Percentiles rank a stretch among this genome's conserved stretches.
Conservation (phyloP, 345 rosid genomes). For the Syzygium grande region DNA sequence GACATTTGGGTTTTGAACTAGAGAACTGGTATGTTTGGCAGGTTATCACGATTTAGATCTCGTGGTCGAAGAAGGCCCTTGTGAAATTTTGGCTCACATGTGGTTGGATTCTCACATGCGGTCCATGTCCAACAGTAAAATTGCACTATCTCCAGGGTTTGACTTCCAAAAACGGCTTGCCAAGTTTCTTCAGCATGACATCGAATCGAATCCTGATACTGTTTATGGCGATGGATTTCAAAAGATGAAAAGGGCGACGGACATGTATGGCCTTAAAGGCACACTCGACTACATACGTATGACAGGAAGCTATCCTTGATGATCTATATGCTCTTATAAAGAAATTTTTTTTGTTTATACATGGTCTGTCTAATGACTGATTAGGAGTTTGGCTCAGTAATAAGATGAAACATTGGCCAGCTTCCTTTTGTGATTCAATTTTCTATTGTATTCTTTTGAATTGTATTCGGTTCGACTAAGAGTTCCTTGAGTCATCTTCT, state of each 20-base stretch:
- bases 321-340: not conserved
- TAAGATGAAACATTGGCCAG: not conserved
- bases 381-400: not conserved
- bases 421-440: not conserved
- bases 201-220: not conserved
- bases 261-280: not conserved
- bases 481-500: too few species aligned
- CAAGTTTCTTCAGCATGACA: not conserved
- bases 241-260: not conserved
- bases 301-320: not conserved
- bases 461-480: not conserved
- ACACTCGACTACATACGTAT: not conserved
- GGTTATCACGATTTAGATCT: not conserved
- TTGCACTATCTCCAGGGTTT: not conserved
- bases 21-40: not conserved
- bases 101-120: slow-evolving; percentile 1
- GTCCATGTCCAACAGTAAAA: not conserved
- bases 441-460: not conserved
- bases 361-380: not conserved
- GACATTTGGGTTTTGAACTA: not conserved
- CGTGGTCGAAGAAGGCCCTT: slow-evolving; percentile 2
- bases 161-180: not conserved
- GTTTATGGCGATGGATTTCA: slow-evolving; percentile 1
- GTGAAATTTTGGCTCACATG: slow-evolving; percentile 4
- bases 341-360: not conserved